phyloP scores from a whole-genome alignment of 2,329 filamentous ascomycete genomes.

The Pyricularia grisea region DNA sequence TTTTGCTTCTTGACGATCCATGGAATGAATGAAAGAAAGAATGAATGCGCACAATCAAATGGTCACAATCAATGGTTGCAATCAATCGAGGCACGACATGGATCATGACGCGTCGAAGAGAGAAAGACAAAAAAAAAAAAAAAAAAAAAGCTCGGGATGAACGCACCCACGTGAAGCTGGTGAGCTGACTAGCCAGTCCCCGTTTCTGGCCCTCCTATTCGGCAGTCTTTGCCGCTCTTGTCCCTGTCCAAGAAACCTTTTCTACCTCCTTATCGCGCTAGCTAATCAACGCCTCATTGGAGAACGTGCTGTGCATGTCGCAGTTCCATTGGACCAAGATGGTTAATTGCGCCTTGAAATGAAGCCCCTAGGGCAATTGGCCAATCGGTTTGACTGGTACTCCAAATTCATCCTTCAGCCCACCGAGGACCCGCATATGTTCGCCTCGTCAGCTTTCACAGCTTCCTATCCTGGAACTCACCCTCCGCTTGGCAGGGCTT shows the following conservation, averaged over 20 bases:
- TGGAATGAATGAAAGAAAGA: too few relatives aligned
- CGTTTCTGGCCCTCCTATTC: not conserved
- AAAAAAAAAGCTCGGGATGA: not conserved
- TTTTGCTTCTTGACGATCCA: too few relatives aligned
- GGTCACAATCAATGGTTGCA: not conserved
- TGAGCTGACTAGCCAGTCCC: not conserved
- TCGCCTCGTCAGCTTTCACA: not conserved
- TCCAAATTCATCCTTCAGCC: not conserved
- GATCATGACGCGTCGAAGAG: not conserved
- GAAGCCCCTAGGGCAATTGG: not conserved
- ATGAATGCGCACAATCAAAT: too few relatives aligned
- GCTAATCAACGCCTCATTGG: not conserved
- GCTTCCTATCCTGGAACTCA: conserved; percentile 1
- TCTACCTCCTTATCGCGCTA: not conserved
- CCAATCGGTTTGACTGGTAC: not conserved
- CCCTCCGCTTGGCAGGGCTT: not conserved
- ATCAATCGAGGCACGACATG: not conserved
- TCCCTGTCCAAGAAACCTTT: not conserved
- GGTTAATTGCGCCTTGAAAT: not conserved
- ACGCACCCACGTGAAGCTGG: not conserved
- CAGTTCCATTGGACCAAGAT: not conserved
- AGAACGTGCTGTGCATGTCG: not conserved
- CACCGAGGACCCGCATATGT: not conserved
- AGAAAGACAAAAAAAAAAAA: too few relatives aligned
- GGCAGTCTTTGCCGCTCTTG: not conserved